Evolutionary conservation across 2,329 filamentous ascomycete species (phyloP).

Genomic region (Colletotrichum euphorbiae): DNA sequence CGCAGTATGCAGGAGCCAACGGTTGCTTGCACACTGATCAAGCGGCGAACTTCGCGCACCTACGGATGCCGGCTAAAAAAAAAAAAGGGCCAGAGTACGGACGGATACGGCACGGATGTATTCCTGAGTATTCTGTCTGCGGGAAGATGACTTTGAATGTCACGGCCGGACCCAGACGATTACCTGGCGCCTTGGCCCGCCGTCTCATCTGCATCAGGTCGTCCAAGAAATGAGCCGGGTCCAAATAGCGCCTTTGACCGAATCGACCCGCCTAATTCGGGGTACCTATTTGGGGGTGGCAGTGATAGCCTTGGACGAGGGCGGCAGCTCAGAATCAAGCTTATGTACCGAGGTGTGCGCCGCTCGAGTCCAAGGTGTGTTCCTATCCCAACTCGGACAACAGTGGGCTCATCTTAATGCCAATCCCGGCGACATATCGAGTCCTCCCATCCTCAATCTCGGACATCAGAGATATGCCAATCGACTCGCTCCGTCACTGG

Average conservation of each 20-base stretch:
- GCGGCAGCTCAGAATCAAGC: conserved; percentile 12
- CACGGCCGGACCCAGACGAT: background rate
- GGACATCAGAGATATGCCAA: conserved; percentile 23
- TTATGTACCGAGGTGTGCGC: conserved; percentile 24
- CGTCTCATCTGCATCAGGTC: conserved; percentile 16
- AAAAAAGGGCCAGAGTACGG: background rate
- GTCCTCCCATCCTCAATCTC: conserved; percentile 12
- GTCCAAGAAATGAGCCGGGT: conserved; percentile 20
- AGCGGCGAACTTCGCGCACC: conserved; percentile 7
- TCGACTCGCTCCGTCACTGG: conserved; percentile 11
- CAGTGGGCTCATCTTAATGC: conserved; percentile 19
- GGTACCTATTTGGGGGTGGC: conserved; percentile 25
- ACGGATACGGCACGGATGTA: background rate
- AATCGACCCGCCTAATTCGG: conserved; percentile 8
- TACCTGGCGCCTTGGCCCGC: conserved; percentile 15
- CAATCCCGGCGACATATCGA: conserved; percentile 10
- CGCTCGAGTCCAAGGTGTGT: conserved; percentile 9
- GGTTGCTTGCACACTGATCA: conserved; percentile 4
- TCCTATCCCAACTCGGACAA: conserved; percentile 7
- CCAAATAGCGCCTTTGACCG: conserved; percentile 48
- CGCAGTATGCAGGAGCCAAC: background rate
- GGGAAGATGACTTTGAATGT: background rate
- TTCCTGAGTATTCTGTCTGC: background rate
- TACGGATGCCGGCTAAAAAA: conserved; percentile 10
- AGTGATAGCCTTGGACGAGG: conserved; percentile 15